A percentile compares a stretch with the other conserved stretches of the same genome.
phyloP scores from a whole-genome alignment of 2,329 filamentous ascomycete genomes.

The Proliferodiscus dingleyae region DNA sequence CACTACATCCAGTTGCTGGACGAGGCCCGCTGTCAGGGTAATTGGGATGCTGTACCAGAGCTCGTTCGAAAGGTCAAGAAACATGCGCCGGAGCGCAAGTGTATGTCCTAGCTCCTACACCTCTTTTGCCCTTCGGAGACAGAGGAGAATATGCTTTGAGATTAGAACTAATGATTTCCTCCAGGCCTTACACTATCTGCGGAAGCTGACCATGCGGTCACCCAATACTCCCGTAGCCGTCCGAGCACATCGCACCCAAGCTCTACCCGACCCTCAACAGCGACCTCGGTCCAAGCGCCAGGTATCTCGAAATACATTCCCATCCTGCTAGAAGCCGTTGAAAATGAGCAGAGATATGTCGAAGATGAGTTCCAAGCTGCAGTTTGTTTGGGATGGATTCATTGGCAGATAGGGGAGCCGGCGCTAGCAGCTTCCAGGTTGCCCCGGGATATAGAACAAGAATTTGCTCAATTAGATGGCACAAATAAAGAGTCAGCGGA shows the following conservation, averaged over 20 bases:
- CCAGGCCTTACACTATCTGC: slow-evolving; percentile 66
- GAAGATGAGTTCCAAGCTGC: slow-evolving; percentile 72
- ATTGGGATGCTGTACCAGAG: slow-evolving; percentile 83
- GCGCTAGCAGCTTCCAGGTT: slow-evolving; percentile 54
- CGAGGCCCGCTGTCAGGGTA: slow-evolving; percentile 78
- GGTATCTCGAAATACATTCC: slow-evolving; percentile 25
- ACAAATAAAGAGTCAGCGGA: slow-evolving; percentile 50
- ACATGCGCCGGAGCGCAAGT: slow-evolving; percentile 79
- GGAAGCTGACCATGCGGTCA: slow-evolving; percentile 62
- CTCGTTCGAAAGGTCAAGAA: slow-evolving; percentile 90
- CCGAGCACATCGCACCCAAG: slow-evolving; percentile 14
- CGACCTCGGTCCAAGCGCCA: slow-evolving; percentile 21
- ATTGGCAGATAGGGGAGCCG: slow-evolving; percentile 72
- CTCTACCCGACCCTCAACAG: slow-evolving; percentile 19
- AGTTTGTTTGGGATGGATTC: slow-evolving; percentile 78
- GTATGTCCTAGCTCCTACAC: slow-evolving; percentile 47
- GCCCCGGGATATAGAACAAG: slow-evolving; percentile 56
- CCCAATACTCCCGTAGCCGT: slow-evolving; percentile 41
- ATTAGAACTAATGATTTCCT: slow-evolving; percentile 17
- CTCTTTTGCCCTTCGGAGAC: not conserved
- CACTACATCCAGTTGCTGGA: slow-evolving; percentile 81
- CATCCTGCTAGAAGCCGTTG: slow-evolving; percentile 50
- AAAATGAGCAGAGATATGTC: slow-evolving; percentile 47
- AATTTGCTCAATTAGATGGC: slow-evolving; percentile 48
- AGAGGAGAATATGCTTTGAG: not conserved